Base-by-base conservation (phyloP, 176 grass and related monocot genomes). In the Bonia amplexicaulis region DNA sequence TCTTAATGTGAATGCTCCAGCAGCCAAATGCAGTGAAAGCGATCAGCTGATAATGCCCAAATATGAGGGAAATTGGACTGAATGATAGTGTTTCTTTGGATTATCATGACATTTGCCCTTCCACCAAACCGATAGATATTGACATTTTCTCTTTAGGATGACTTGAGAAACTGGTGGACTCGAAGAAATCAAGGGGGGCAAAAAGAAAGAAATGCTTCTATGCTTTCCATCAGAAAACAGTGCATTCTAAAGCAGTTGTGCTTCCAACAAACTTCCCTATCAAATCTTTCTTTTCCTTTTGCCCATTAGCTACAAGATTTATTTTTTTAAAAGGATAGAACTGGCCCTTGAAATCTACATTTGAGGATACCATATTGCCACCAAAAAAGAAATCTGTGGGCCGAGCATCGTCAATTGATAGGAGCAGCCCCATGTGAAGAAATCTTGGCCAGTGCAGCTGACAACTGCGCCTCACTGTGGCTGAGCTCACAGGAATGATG, bases 341-440 rank as follows among this genome's bases (percentile, higher is more conserved):
- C 72, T 78, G 87, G 64, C 7, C 14, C 11, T 20, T 77, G 80
- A 88, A 88, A 69, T 87, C 37, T 61, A 46, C 71, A 76, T 83
- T 29, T 77, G 79, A 82, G 51, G 79, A 46, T 42, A 13, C 44
- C 10, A 44, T 44, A 62, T 19, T 33, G 62, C 87, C 77, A 85
- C 40, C 61, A 40, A 12, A 76, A 76, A 41, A 5, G 22, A 41
- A 26, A 26, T 74, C 49, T 47, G 25, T 49, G 57, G 53, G 57
- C 57, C 3, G n/a, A 1, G 64, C 51, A 16, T 80, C 12, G 19
- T 76, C 85, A 26, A 69, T 51, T 3, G 51, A 69, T 9, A 45
- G 40, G 60, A 80, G 87, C 82, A 75, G 12, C 70, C 14, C 39
- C 88, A 89, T 85, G 82, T 85, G 82, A 76, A 39, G 35, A 85